Conservation (phyloP, 108 stramenopile genomes). For the Fragilaria radians region DNA sequence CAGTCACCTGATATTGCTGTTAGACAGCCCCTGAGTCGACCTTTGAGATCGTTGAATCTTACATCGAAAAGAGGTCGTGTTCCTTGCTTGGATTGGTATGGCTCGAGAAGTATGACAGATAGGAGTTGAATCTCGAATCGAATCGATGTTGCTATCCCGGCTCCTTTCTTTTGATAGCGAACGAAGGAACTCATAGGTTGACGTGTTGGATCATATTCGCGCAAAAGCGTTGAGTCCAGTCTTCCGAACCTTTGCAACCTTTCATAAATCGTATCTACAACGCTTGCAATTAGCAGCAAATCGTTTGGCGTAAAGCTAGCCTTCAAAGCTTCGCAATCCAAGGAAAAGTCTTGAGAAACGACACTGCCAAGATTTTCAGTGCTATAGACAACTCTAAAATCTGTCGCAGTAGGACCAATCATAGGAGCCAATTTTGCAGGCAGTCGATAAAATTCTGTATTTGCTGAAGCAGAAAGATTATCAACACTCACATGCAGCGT, state of each 20-base stretch:
- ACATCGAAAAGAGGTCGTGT: conserved; percentile 61
- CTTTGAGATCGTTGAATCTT: conserved; percentile 38
- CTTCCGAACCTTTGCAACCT: conserved; percentile 26
- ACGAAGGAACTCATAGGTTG: conserved; percentile 20
- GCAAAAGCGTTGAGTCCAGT: background rate
- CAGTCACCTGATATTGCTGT: conserved; percentile 60
- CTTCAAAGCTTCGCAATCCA: conserved; percentile 58
- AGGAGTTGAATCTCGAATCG: conserved; percentile 45
- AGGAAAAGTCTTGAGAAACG: conserved; percentile 59
- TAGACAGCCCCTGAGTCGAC: conserved; percentile 46
- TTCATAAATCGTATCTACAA: conserved; percentile 43
- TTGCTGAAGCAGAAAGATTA: conserved; percentile 53
- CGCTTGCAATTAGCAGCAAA: conserved; percentile 41
- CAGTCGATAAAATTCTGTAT: conserved; percentile 40
- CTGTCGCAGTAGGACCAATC: conserved; percentile 50
- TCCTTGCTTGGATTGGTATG: conserved; percentile 40
- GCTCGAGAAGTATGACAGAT: conserved; percentile 47
- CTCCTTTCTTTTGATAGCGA: conserved; percentile 49
- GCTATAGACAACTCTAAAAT: conserved; percentile 54
- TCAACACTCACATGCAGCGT: conserved; percentile 65
- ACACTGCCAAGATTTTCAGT: conserved; percentile 54
- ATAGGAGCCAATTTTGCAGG: conserved; percentile 29
- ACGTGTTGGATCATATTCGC: background rate
- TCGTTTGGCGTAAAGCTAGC: conserved; percentile 56
- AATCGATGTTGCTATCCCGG: conserved; percentile 66